Evolutionary conservation across 2,329 filamentous ascomycete genomes (phyloP).

Genomic region (Rhynchosporium secalis): DNA sequence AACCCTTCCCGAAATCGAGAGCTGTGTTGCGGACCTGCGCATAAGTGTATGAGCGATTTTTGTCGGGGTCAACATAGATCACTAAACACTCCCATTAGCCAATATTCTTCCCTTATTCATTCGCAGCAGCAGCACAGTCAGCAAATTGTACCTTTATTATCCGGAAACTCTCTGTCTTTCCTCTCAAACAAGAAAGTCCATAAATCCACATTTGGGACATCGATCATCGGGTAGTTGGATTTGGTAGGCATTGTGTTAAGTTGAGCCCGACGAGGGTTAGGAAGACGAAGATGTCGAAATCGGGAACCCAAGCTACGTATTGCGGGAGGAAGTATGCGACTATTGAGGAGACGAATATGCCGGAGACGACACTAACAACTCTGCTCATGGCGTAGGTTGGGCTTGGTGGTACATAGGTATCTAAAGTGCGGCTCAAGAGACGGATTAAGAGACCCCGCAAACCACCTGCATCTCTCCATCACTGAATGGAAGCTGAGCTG

Average conservation of each 20-base stretch:
- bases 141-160: conserved; percentile 65
- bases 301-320: conserved; percentile 35
- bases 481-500: too few relatives aligned
- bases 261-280: conserved; percentile 34
- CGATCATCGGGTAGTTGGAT: conserved; percentile 43
- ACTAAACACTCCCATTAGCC: conserved; percentile 49
- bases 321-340: conserved; percentile 29
- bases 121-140: not conserved
- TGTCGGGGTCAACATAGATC: conserved; percentile 75
- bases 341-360: conserved; percentile 29
- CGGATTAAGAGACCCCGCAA: too few relatives aligned
- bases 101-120: not conserved
- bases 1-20: conserved; percentile 75
- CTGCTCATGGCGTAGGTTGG: conserved; percentile 27
- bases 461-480: too few relatives aligned
- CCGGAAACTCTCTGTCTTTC: conserved; percentile 63
- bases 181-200: conserved; percentile 78
- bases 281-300: conserved; percentile 32
- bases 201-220: conserved; percentile 73
- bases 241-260: conserved; percentile 38
- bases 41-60: conserved; percentile 68
- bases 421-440: too few relatives aligned
- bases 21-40: conserved; percentile 64
- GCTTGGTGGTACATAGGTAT: not conserved
- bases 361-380: conserved; percentile 27